Evolutionary conservation across 2,329 filamentous ascomycete genomes (phyloP), one percentile per base, ranked within the genome.

Genomic region (Venturia asperata): DNA sequence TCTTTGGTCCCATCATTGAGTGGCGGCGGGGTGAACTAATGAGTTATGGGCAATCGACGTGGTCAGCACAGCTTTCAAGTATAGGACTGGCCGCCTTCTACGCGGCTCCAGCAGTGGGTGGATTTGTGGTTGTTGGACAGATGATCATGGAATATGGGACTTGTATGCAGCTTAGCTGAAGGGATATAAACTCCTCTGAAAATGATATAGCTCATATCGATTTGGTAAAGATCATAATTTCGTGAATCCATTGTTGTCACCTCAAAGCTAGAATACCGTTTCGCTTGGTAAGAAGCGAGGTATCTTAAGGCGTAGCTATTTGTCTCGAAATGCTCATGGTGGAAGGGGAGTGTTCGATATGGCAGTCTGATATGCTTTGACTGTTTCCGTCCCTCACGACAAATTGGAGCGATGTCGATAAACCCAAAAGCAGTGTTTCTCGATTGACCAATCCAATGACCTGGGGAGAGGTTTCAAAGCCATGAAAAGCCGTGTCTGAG

Each of bases 141-240:
- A 74, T 74, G 73, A 21, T 74, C 21, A 64, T 4, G 37, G 66
- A 68, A 11, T 74, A 72, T 68, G 72, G 70, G 34, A 63, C 66
- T 65, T 70, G 70, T 63, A 49, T 47, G 10, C 45, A 47, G 63
- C 19, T 69, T 66, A 67, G 64, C 69, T 42, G 67, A 68, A 9
- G 11, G 19, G 49, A 49, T 47, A n/a, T 52, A 17, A n/a, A n/a
- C n/a, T 45, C 15, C 42, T 19, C 2, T 45, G 15, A 45, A 41
- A 10, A 10, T 41, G 4, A 9, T 41, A 39, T 39, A 39, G 37
- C 42, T n/a, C n/a, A n/a, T n/a, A 13, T 10, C 15, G 17, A 17
- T n/a, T 45, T n/a, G 42, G 17, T 45, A n/a, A 45, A n/a, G 15
- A 15, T 7, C 42, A 45, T 45, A 19, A 17, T n/a, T 19, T 15